These are phyloP conservation scores for Fusarium phyllophilum DNA, from an alignment of 2,329 filamentous ascomycete genomes.

Conservation along the genomic window DNA sequence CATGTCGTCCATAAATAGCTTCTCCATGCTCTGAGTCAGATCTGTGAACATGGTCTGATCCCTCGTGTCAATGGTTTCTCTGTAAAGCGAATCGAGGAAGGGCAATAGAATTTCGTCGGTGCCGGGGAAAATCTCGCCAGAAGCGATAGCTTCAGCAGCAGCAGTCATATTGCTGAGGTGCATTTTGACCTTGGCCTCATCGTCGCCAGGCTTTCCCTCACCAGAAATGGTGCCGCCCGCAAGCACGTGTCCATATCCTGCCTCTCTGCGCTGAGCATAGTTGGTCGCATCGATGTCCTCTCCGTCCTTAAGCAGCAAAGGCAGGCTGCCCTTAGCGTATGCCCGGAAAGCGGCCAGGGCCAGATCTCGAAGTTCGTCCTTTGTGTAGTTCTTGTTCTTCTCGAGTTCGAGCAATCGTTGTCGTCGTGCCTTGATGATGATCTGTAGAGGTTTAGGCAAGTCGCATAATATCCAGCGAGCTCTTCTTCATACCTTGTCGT, in stretches of 20 bases:
- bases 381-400: conserved; percentile 72
- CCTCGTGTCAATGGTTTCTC: conserved; percentile 68
- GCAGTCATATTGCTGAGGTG: conserved; percentile 74
- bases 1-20: conserved; percentile 91
- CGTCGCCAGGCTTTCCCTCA: conserved; percentile 73
- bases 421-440: conserved; percentile 74
- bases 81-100: conserved; percentile 79
- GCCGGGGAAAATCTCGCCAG: conserved; percentile 62
- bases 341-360: conserved; percentile 64
- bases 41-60: conserved; percentile 83
- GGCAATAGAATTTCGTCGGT: conserved; percentile 78
- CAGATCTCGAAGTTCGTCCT: conserved; percentile 58
- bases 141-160: conserved; percentile 60
- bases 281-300: conserved; percentile 59
- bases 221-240: conserved; percentile 65
- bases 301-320: conserved; percentile 59
- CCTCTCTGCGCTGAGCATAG: conserved; percentile 61
- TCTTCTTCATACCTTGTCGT: conserved; percentile 68
- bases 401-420: conserved; percentile 83
- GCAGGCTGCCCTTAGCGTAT: conserved; percentile 66
- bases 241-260: conserved; percentile 64
- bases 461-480: background rate
- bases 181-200: conserved; percentile 91
- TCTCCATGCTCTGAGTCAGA: conserved; percentile 86
- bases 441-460: conserved; percentile 51